Evolutionary conservation across 2,329 filamentous ascomycete genomes (phyloP).

Genomic region (Cladosporium colombiae): DNA sequence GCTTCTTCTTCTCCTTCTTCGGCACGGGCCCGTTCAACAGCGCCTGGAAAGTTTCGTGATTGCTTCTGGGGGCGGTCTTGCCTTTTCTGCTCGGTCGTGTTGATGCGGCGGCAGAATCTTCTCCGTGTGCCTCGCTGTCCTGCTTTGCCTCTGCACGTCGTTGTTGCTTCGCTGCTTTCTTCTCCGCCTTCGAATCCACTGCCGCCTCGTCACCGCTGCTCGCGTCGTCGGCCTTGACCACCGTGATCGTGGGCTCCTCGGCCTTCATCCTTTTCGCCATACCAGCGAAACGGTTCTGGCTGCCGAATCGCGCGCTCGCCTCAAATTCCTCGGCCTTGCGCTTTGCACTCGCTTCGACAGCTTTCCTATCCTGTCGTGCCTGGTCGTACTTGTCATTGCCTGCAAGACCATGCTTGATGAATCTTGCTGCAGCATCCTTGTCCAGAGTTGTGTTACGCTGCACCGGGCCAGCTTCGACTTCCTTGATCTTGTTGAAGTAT

Average conservation of each 20-base stretch:
- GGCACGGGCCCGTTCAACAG: slow-evolving; percentile 31
- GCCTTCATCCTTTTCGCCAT: slow-evolving; percentile 37
- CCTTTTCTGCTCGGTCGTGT: slow-evolving; percentile 14
- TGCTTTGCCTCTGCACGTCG: slow-evolving; percentile 18
- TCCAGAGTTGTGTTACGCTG: slow-evolving; percentile 57
- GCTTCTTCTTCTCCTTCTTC: slow-evolving; percentile 32
- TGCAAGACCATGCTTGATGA: slow-evolving; percentile 77
- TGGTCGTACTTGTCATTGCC: slow-evolving; percentile 49
- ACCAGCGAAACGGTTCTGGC: slow-evolving; percentile 38
- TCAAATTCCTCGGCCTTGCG: slow-evolving; percentile 39
- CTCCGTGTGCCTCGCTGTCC: slow-evolving; percentile 1
- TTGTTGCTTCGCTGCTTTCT: slow-evolving; percentile 25
- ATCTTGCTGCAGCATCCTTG: slow-evolving; percentile 74
- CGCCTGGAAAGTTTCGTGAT: slow-evolving; percentile 29
- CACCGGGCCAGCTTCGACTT: slow-evolving; percentile 61
- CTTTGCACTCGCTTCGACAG: slow-evolving; percentile 40
- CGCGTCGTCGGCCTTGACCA: slow-evolving; percentile 20
- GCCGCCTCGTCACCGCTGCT: slow-evolving; percentile 14
- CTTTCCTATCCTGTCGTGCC: slow-evolving; percentile 34
- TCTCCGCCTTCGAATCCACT: slow-evolving; percentile 20
- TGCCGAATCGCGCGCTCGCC: slow-evolving; percentile 29
- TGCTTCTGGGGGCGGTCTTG: slow-evolving; percentile 21
- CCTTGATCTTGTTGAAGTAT: slow-evolving; percentile 91
- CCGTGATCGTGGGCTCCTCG: slow-evolving; percentile 27
- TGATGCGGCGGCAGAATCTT: not conserved